These are phyloP conservation scores for Colletotrichum kahawae DNA, from an alignment of 2,329 filamentous ascomycete genomes.

Conservation along the genomic window DNA sequence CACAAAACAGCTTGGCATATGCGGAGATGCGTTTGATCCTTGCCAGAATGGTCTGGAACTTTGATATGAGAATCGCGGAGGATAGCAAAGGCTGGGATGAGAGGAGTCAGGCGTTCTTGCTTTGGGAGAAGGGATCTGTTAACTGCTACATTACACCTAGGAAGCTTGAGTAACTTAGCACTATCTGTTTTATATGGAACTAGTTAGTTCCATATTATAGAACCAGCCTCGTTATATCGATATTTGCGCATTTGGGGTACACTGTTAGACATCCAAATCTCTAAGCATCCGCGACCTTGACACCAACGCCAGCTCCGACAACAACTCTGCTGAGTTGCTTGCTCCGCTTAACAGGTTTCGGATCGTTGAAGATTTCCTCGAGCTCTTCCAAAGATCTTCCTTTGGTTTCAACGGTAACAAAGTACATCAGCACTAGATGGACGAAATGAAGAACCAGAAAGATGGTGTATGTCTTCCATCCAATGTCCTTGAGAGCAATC, in stretches of 20 bases:
- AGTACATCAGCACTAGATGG: conserved; percentile 22
- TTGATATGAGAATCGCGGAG: conserved; percentile 45
- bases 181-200: not conserved
- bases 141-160: not conserved
- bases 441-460: conserved; percentile 47
- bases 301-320: conserved; percentile 13
- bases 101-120: conserved; percentile 37
- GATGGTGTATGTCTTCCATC: conserved; percentile 48
- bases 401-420: conserved; percentile 49
- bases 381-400: conserved; percentile 61
- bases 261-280: not conserved
- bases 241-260: too few relatives aligned
- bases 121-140: conserved; percentile 40
- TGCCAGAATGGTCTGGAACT: conserved; percentile 48
- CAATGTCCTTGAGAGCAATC: conserved; percentile 44
- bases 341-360: conserved; percentile 26
- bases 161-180: not conserved
- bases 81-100: conserved; percentile 41
- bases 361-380: conserved; percentile 58
- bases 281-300: conserved; percentile 1
- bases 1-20: conserved; percentile 40
- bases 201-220: not conserved
- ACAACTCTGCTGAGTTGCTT: conserved; percentile 13
- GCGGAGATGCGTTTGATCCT: conserved; percentile 54
- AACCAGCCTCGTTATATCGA: not conserved